phyloP scores from a whole-genome alignment of 2,329 filamentous ascomycete species.

The Hypoxylon rubiginosum region DNA sequence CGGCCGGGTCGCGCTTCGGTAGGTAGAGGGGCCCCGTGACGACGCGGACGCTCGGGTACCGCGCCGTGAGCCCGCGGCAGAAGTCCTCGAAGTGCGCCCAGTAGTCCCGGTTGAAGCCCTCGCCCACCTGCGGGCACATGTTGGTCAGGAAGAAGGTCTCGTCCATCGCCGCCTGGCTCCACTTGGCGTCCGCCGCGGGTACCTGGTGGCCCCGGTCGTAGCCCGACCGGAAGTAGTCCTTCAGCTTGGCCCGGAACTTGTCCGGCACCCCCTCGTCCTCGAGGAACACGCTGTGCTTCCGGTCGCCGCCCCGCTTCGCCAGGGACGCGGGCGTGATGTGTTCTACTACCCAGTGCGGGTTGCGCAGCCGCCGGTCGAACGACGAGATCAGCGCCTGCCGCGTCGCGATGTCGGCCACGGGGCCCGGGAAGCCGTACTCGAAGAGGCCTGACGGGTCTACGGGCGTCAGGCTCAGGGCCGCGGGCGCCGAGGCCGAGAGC shows the following conservation, averaged over 20 bases:
- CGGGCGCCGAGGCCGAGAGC: slow-evolving; percentile 50
- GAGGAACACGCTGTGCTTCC: slow-evolving; percentile 84
- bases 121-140: slow-evolving; percentile 98
- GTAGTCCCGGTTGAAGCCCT: slow-evolving; percentile 99
- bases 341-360: slow-evolving; percentile 95
- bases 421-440: slow-evolving; percentile 92
- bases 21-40: slow-evolving; percentile 96
- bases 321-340: slow-evolving; percentile 95
- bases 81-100: slow-evolving; percentile 99
- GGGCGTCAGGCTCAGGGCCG: slow-evolving; percentile 52
- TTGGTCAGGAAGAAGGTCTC: slow-evolving; percentile 93
- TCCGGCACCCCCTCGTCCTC: slow-evolving; percentile 86
- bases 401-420: slow-evolving; percentile 83
- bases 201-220: slow-evolving; percentile 98
- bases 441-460: slow-evolving; percentile 84
- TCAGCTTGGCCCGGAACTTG: slow-evolving; percentile 88
- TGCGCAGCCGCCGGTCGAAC: slow-evolving; percentile 90
- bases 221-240: slow-evolving; percentile 94
- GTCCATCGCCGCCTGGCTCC: slow-evolving; percentile 94
- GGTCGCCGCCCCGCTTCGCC: slow-evolving; percentile 79
- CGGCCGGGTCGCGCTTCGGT: slow-evolving; percentile 81
- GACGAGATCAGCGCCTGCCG: slow-evolving; percentile 84
- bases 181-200: slow-evolving; percentile 95
- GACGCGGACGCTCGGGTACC: slow-evolving; percentile 88
- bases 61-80: slow-evolving; percentile 83